Conservation (phyloP, 148 eudicot species). For the Vaccinium corymbosum region DNA sequence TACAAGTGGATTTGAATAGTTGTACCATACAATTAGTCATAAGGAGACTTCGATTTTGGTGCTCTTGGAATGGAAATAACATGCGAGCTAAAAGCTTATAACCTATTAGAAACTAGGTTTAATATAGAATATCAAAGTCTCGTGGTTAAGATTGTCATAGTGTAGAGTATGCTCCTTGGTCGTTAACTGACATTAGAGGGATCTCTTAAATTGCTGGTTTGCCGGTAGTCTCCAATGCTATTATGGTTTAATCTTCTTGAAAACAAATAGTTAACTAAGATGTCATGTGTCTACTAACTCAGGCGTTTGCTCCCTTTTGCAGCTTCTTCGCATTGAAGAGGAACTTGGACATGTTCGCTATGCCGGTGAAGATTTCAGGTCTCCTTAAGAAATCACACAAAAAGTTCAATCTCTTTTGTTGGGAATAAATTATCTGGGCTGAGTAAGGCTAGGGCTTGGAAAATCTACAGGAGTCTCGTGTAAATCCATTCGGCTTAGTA, state of each 20-base stretch:
- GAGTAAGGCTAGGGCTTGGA: background rate
- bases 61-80: background rate
- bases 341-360: conserved; percentile 92
- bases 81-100: background rate
- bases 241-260: background rate
- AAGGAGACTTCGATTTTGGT: background rate
- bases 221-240: background rate
- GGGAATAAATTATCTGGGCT: conserved; percentile 1
- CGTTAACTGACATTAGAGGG: background rate
- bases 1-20: background rate
- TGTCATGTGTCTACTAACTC: background rate
- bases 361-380: conserved; percentile 95
- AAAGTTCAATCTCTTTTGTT: background rate
- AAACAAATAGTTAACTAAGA: background rate
- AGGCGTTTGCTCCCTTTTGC: conserved; percentile 16
- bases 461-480: background rate
- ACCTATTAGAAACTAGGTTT: background rate
- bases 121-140: background rate
- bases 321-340: conserved; percentile 98
- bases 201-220: background rate
- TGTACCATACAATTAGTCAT: background rate
- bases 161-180: background rate
- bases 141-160: background rate
- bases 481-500: conserved; percentile 3
- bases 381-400: conserved; percentile 32